phyloP scores from a whole-genome alignment of 345 rosid genomes.

The Camelina laxa region DNA sequence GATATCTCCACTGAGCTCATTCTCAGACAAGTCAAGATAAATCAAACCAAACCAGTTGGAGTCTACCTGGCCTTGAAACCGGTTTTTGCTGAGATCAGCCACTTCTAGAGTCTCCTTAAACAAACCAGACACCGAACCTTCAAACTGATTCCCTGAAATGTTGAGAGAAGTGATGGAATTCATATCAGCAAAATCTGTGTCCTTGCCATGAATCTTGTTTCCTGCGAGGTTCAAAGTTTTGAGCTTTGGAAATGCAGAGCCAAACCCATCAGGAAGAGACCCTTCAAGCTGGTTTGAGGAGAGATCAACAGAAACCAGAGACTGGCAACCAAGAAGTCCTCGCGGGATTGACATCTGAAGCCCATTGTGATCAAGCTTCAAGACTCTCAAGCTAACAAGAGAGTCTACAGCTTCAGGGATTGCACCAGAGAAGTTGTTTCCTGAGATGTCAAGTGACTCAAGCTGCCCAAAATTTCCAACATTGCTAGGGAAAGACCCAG shows the following conservation, averaged over 20 bases:
- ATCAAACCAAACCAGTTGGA: slow-evolving; percentile 68
- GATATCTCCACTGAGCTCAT: slow-evolving; percentile 78
- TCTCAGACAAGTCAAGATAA: slow-evolving; percentile 85
- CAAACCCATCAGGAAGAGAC: slow-evolving; percentile 74
- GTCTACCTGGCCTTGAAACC: slow-evolving; percentile 83
- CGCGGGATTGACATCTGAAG: slow-evolving; percentile 67
- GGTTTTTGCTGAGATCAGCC: slow-evolving; percentile 80
- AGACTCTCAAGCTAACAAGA: slow-evolving; percentile 58
- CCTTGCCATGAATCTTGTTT: slow-evolving; percentile 65
- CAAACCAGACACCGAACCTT: slow-evolving; percentile 61
- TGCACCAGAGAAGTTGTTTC: slow-evolving; percentile 72
- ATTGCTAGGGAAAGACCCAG: slow-evolving; percentile 73
- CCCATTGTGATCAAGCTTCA: slow-evolving; percentile 64
- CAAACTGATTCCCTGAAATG: slow-evolving; percentile 71
- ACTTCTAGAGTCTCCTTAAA: slow-evolving; percentile 57
- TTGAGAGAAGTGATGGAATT: slow-evolving; percentile 63
- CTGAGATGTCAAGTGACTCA: slow-evolving; percentile 70
- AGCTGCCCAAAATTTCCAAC: slow-evolving; percentile 84
- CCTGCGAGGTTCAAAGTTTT: slow-evolving; percentile 67
- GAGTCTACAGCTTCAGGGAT: slow-evolving; percentile 78
- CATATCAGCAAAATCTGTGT: slow-evolving; percentile 57
- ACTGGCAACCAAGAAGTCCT: slow-evolving; percentile 59
- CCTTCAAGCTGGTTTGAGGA: slow-evolving; percentile 75
- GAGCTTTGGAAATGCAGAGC: slow-evolving; percentile 77
- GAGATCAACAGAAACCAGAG: slow-evolving; percentile 64